Conservation (phyloP, 164 flowering plant genomes). For the Cinnamomum micranthum region DNA sequence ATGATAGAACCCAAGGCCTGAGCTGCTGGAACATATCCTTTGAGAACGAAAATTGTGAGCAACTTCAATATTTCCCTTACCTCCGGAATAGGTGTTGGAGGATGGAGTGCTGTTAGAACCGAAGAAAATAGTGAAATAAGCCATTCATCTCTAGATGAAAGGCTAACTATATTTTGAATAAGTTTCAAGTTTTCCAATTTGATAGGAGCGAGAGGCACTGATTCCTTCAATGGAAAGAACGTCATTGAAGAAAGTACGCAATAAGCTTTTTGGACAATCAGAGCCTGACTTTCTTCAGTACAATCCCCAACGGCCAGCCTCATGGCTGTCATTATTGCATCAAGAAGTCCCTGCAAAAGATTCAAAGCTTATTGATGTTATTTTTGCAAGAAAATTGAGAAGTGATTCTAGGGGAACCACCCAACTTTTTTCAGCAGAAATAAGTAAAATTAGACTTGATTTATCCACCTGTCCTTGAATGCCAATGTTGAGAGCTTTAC, state of each 20-base stretch:
- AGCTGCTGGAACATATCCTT: conserved; percentile 68
- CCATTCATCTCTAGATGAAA: conserved; percentile 57
- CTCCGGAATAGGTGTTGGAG: conserved; percentile 54
- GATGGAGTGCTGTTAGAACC: conserved; percentile 62
- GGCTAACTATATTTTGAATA: conserved; percentile 15
- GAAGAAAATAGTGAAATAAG: conserved; percentile 70
- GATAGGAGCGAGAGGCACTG: conserved; percentile 8
- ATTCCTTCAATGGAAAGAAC: conserved; percentile 28
- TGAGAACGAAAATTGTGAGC: conserved; percentile 32
- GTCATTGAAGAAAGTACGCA: conserved; percentile 37
- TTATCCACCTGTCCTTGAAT: conserved; percentile 36
- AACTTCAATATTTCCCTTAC: conserved; percentile 35
- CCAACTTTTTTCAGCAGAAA: neutral
- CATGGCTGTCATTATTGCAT: conserved; percentile 57
- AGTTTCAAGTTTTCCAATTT: conserved; percentile 21
- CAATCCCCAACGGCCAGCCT: conserved; percentile 58
- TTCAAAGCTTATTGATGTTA: neutral
- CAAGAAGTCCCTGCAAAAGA: conserved; percentile 52
- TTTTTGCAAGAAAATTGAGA: neutral
- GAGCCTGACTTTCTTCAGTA: conserved; percentile 51
- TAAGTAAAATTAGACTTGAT: neutral
- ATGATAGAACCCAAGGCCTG: conserved; percentile 91
- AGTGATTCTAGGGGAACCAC: neutral
- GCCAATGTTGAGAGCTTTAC: conserved; percentile 16
- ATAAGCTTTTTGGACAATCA: conserved; percentile 56